Conservation (phyloP, 805 yeast species). For the Candida lessepsii region DNA sequence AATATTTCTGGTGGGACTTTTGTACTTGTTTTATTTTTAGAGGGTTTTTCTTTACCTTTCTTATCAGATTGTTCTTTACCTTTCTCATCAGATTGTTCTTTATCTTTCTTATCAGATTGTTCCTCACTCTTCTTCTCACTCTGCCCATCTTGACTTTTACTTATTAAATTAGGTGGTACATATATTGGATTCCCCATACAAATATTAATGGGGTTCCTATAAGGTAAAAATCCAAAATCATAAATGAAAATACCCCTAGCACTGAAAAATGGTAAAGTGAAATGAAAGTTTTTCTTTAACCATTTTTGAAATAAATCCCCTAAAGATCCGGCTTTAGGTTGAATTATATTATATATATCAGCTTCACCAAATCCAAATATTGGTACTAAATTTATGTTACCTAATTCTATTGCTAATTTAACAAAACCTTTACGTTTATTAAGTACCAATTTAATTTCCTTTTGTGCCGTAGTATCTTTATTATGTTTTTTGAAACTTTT, state of each 20-base stretch:
- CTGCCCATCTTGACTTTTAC: slow-evolving; percentile 16
- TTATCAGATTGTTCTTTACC: not conserved
- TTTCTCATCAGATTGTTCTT: slow-evolving; percentile 3
- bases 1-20: slow-evolving; percentile 44
- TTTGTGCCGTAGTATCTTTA: slow-evolving; percentile 17
- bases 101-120: slow-evolving; percentile 5
- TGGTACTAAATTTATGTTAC: slow-evolving; percentile 81
- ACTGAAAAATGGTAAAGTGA: slow-evolving; percentile 86
- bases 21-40: too few species aligned
- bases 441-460: slow-evolving; percentile 66
- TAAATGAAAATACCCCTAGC: slow-evolving; percentile 92
- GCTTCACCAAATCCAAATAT: slow-evolving; percentile 90
- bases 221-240: slow-evolving; percentile 89
- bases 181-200: slow-evolving; percentile 71
- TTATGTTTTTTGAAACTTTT: slow-evolving; percentile 22
- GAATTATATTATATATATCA: slow-evolving; percentile 46
- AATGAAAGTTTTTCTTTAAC: slow-evolving; percentile 70
- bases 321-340: slow-evolving; percentile 40
- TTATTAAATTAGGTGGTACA: slow-evolving; percentile 45
- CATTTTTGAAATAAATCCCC: slow-evolving; percentile 63
- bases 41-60: too few species aligned
- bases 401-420: slow-evolving; percentile 76
- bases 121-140: slow-evolving; percentile 6
- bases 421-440: slow-evolving; percentile 84
- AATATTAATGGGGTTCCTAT: slow-evolving; percentile 72